These are phyloP conservation scores for Tilletia indica DNA, from an alignment of 1,284 basidiomycete species.

Conservation along the genomic window DNA sequence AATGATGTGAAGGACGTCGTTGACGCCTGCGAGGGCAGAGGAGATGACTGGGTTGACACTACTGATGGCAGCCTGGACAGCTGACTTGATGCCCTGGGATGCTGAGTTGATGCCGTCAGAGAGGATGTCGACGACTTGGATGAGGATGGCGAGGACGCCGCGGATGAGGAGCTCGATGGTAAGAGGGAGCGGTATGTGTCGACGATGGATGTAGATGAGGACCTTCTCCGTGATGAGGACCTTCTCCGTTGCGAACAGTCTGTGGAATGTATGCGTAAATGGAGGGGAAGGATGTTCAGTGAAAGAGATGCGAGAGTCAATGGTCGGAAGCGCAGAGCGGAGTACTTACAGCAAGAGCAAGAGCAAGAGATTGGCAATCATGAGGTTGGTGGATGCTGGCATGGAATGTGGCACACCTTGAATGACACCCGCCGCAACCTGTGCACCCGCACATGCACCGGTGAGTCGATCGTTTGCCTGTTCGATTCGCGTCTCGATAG, in stretches of 20 bases:
- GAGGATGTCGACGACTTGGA: conserved; percentile 68
- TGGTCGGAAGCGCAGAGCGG: too few relatives aligned
- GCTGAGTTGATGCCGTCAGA: conserved; percentile 72
- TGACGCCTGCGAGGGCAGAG: conserved; percentile 24
- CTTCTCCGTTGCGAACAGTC: conserved; percentile 33
- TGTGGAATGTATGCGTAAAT: conserved; percentile 64
- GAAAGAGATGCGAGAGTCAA: too few relatives aligned
- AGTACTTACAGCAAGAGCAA: conserved; percentile 33
- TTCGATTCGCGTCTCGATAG: conserved; percentile 68
- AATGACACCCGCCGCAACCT: conserved; percentile 74
- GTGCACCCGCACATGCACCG: conserved; percentile 75
- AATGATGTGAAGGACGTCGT: conserved; percentile 36
- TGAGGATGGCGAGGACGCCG: conserved; percentile 75
- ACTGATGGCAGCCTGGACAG: conserved; percentile 61
- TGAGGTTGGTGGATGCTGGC: conserved; percentile 76
- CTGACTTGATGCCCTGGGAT: conserved; percentile 68
- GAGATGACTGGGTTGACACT: conserved; percentile 34
- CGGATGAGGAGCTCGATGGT: conserved; percentile 78
- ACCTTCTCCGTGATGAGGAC: too few relatives aligned
- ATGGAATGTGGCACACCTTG: conserved; percentile 83
- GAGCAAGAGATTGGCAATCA: conserved; percentile 70
- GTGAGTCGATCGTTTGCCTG: conserved; percentile 72
- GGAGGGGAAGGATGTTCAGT: too few relatives aligned
- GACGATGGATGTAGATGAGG: conserved; percentile 76
- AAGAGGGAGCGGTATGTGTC: conserved; percentile 87